phyloP scores from a whole-genome alignment of 2,329 filamentous ascomycete genomes.

The Fusarium xylarioides region DNA sequence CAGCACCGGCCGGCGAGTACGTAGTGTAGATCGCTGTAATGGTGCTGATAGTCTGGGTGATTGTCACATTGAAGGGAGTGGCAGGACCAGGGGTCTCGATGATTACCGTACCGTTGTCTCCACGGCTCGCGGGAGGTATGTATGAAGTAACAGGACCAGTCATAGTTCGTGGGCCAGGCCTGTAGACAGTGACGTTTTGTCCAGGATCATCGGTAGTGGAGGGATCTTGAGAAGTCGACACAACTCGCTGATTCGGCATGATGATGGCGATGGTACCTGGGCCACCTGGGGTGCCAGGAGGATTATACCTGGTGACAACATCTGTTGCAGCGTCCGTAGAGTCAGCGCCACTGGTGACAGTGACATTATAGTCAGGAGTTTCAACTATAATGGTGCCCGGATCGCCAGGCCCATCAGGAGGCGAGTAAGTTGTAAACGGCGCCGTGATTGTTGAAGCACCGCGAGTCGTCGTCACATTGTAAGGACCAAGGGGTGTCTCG shows the following conservation, averaged over 20 bases:
- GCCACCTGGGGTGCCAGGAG: constrained; percentile 12
- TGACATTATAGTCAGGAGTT: constrained; percentile 16
- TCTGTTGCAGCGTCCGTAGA: not conserved
- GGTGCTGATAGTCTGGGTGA: constrained; percentile 20
- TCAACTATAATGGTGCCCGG: constrained; percentile 21
- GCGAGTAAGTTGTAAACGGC: constrained; percentile 12
- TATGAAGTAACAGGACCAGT: constrained; percentile 27
- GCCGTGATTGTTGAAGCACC: constrained; percentile 17
- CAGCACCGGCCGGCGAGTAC: constrained; percentile 5
- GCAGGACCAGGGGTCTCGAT: constrained; percentile 22
- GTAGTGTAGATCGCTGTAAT: constrained; percentile 27
- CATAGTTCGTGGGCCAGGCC: constrained; percentile 16
- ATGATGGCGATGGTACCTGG: constrained; percentile 23
- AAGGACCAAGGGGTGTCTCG: constrained; percentile 13
- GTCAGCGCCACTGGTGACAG: not conserved
- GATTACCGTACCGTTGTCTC: constrained; percentile 21
- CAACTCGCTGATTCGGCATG: constrained; percentile 12
- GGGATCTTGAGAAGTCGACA: not conserved
- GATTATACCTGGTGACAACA: constrained; percentile 10
- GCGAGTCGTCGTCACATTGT: constrained; percentile 16
- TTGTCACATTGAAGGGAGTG: constrained; percentile 12
- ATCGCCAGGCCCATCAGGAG: constrained; percentile 9
- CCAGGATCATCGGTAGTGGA: not conserved
- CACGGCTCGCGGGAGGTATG: constrained; percentile 1
- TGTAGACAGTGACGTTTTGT: constrained; percentile 19